Percentiles rank a stretch among this genome's conserved stretches.
These are phyloP conservation scores for Candida pini DNA, from an alignment of 805 yeast genomes.

Conservation along the genomic window DNA sequence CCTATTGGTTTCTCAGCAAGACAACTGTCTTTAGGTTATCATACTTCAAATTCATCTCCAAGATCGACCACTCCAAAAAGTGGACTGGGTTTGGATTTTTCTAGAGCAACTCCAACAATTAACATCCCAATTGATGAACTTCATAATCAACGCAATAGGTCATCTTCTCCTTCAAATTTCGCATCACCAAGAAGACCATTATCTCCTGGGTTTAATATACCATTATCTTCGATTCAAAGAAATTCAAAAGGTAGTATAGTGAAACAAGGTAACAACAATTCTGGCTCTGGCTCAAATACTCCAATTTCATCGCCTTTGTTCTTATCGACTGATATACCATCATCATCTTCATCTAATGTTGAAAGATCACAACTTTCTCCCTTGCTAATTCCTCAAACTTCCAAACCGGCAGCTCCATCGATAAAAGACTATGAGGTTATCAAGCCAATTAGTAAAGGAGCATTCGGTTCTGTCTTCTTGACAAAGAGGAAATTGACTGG, in stretches of 20 bases:
- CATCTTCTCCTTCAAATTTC: constrained; percentile 18
- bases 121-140: constrained; percentile 18
- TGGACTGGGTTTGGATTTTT: constrained; percentile 10
- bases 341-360: constrained; percentile 16
- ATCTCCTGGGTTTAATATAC: constrained; percentile 49
- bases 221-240: constrained; percentile 58
- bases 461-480: constrained; percentile 91
- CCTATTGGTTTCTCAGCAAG: constrained; percentile 1
- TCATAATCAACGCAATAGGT: constrained; percentile 5
- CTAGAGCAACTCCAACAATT: constrained; percentile 25
- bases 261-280: constrained; percentile 9
- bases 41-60: constrained; percentile 15
- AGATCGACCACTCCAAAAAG: constrained; percentile 19
- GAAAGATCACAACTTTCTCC: constrained; percentile 76
- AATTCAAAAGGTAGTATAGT: constrained; percentile 30
- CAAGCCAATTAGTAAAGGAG: constrained; percentile 94
- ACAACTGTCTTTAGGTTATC: constrained; percentile 1
- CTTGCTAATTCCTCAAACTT: constrained; percentile 58
- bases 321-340: constrained; percentile 37
- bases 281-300: constrained; percentile 26
- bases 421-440: constrained; percentile 85
- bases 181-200: constrained; percentile 53
- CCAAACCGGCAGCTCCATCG: constrained; percentile 55
- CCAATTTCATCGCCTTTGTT: constrained; percentile 59
- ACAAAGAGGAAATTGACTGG: constrained; percentile 83